Evolutionary conservation across 2,329 filamentous ascomycete genomes (phyloP), one percentile per base, ranked within the genome.

Genomic region (Hypocrella siamensis): DNA sequence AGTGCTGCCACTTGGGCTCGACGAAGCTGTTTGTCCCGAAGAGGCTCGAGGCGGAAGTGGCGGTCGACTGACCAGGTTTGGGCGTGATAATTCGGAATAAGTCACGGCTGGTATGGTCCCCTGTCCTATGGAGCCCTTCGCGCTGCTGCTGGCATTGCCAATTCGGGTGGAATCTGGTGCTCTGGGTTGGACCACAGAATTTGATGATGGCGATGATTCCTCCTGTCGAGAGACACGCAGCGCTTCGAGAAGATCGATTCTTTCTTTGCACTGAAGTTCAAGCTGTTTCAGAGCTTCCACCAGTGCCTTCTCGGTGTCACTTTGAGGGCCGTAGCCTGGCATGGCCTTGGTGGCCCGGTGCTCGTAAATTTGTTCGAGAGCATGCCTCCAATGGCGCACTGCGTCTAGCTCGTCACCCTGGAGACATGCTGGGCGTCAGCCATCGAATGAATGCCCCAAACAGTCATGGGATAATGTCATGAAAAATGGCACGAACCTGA

Each of bases 341-440:
- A 79, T 70, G 26, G 81, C 65, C 47, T 75, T 76, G 51, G 79
- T 81, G 36, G 81, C 75, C 52, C 85, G 80, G 56, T 90, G 79
- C 46, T 86, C 81, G 51, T 81, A 79, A 46, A 98, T 93, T 40
- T 86, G 79, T 41, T 88, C 79, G 34, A 96, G 76, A 4, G 86
- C 88, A 36, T 74, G 73, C 51, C 74, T 80, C 90, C 90, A 98
- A 48, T 83, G 86, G 47, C 83, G 71, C 53, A 93, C 70, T 11
- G 90, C 88, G 64, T 96, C 88, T 35, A 69, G 63, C 59, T 96
- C 86, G 52, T 94, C 88, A 42, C 83, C 84, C 84, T 94, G 34
- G 28, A 38, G 3, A 21, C 15, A 7, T 11, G 15, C 8, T 27
- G 15, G 6, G 12, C 5, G 29, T 31, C 21, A 31, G 29, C 14